These are phyloP conservation scores for Boletus mariae DNA, from an alignment of 1,284 basidiomycete genomes.

Conservation along the genomic window DNA sequence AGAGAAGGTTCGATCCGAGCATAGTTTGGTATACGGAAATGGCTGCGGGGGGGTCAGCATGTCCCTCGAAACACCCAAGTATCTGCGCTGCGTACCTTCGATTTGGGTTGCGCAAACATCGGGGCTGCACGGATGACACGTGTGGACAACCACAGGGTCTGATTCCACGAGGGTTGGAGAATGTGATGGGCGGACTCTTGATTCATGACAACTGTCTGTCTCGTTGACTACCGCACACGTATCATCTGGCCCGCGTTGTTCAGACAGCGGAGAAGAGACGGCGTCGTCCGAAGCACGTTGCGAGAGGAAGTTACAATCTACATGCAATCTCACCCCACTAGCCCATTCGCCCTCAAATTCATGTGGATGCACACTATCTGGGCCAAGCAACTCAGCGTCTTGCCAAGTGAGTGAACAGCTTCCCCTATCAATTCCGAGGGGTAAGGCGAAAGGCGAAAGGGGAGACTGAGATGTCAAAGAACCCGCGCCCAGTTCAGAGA, in stretches of 20 bases:
- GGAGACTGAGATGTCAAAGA: constrained; percentile 17
- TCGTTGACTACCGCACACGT: constrained; percentile 5
- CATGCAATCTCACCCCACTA: constrained; percentile 16
- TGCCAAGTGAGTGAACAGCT: constrained; percentile 39
- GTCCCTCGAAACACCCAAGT: not conserved
- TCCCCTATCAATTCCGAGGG: constrained; percentile 8
- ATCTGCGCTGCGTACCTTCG: constrained; percentile 49
- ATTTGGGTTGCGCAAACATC: constrained; percentile 60
- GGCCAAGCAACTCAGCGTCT: constrained; percentile 47
- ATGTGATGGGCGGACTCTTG: not conserved
- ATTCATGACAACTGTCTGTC: constrained; percentile 6
- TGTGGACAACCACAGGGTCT: constrained; percentile 46
- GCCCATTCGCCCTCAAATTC: constrained; percentile 46
- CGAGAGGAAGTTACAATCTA: constrained; percentile 7
- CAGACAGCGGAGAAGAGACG: not conserved
- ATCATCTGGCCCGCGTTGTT: constrained; percentile 5
- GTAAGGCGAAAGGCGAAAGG: constrained; percentile 13
- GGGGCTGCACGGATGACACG: constrained; percentile 56
- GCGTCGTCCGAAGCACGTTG: constrained; percentile 6
- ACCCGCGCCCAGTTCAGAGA: constrained; percentile 14
- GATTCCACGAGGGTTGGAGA: constrained; percentile 7
- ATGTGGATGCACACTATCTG: constrained; percentile 43
- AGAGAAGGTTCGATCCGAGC: constrained; percentile 48
- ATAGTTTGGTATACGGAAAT: constrained; percentile 68
- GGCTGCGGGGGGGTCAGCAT: constrained; percentile 38